These are phyloP conservation scores for Blastocystis sp. DNA, from an alignment of 352 stramenopile genomes.

Conservation along the genomic window DNA sequence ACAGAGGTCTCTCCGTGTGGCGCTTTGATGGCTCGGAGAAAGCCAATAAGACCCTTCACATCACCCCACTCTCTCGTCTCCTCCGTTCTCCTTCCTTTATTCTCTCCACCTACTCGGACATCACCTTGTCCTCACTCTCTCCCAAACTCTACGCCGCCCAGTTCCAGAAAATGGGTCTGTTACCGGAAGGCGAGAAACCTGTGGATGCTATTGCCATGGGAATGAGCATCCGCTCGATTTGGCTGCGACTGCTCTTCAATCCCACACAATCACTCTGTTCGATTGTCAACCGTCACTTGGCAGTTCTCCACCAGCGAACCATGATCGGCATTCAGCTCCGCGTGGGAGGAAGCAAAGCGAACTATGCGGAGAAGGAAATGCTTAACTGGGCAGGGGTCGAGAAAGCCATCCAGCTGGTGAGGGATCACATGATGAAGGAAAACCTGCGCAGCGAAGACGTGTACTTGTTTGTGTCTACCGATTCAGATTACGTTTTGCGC, in stretches of 20 bases:
- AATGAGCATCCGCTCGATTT: not conserved
- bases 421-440: not conserved
- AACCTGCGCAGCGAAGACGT: not conserved
- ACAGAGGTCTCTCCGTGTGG: not conserved
- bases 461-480: not conserved
- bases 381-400: not conserved
- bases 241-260: constrained; percentile 9
- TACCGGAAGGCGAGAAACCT: not conserved
- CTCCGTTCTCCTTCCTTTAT: not conserved
- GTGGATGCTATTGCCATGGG: not conserved
- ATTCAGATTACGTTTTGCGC: not conserved
- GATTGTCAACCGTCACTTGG: not conserved
- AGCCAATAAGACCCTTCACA: not conserved
- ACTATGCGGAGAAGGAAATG: not conserved
- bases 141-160: not conserved
- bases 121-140: not conserved
- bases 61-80: not conserved
- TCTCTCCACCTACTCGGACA: not conserved
- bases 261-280: not conserved
- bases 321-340: constrained; percentile 10
- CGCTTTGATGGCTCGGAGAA: not conserved
- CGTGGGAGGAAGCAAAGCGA: not conserved
- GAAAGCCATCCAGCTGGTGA: not conserved
- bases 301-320: not conserved
- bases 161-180: not conserved